Evolutionary conservation across 495 filamentous ascomycete genomes (phyloP).

Genomic region (Penicillium flavigenum): DNA sequence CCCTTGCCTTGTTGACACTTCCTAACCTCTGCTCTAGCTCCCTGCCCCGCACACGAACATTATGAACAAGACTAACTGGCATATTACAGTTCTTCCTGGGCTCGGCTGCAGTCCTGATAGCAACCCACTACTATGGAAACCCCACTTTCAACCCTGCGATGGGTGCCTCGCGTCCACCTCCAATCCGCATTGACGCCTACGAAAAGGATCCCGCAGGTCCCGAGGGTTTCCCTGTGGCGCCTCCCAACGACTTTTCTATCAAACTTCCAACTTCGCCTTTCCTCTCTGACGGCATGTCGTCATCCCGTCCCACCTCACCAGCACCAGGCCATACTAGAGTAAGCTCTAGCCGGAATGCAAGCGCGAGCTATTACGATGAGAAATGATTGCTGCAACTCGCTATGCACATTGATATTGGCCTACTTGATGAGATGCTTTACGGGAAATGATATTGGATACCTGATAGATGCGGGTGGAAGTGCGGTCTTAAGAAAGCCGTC

Average conservation of each 20-base stretch:
- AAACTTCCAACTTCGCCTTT: slow-evolving; percentile 53
- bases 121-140: slow-evolving; percentile 81
- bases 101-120: slow-evolving; percentile 68
- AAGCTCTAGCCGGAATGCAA: slow-evolving; percentile 35
- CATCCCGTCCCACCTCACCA: slow-evolving; percentile 68
- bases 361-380: slow-evolving; percentile 37
- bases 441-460: slow-evolving; percentile 25
- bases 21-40: background rate
- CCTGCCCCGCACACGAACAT: background rate
- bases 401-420: background rate
- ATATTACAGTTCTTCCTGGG: slow-evolving; percentile 74
- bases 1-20: slow-evolving; percentile 10
- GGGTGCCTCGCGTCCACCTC: slow-evolving; percentile 58
- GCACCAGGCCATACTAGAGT: slow-evolving; percentile 48
- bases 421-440: slow-evolving; percentile 6
- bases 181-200: slow-evolving; percentile 71
- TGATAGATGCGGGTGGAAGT: slow-evolving; percentile 17
- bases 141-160: slow-evolving; percentile 34
- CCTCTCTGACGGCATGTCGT: slow-evolving; percentile 55
- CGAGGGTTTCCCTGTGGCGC: slow-evolving; percentile 47
- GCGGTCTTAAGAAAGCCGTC: background rate
- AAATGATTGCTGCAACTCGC: slow-evolving; percentile 17
- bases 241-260: slow-evolving; percentile 51
- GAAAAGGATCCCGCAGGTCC: slow-evolving; percentile 60
- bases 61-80: slow-evolving; percentile 23